Evolutionary conservation across 768 basidiomycete genomes (phyloP), one percentile per base, ranked within the genome.

Genomic region (Lactarius tabidus): DNA sequence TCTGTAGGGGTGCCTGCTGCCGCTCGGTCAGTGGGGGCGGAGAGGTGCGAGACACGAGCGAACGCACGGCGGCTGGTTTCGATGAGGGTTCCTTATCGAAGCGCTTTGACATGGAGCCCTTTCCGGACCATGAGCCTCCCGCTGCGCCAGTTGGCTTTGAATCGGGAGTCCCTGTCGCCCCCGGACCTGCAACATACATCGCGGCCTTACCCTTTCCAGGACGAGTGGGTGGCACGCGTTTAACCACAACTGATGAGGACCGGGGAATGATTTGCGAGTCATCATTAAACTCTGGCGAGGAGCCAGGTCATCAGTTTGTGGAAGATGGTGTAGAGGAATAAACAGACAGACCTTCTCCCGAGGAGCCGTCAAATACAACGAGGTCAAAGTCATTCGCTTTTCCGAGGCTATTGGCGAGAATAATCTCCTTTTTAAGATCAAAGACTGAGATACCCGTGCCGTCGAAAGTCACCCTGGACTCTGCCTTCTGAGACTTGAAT

Each of bases 371-470:
- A 74, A 87, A 90, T 43, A 98, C 81, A 59, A 85, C 85, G 29
- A 99, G 83, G 78, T 99, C 97, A 81, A 98, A 98, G 74, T 99
- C 97, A 74, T 90, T 93, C 64, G 93, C 94, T 82, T 94, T 95
- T 80, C 89, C 90, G 78, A 99, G 87, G 75, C 90, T 94, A 75
- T 98, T 98, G 75, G 91, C 91, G 73, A 96, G 80, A 73, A 99
- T 96, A 74, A 99, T 93, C 79, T 98, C 97, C 82, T 89, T 92
- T 81, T 99, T 99, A 77, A 99, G 82, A 79, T 99, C 97, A 82
- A 98, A 98, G 71, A 98, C 94, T 73, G 95, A 95, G 74, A 99
- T 98, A 68, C 94, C 93, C 70, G 96, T 98, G 73, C 97, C 97
- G 75, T 99, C 96, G 81, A 99, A 98, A 60, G 93, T 89, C 76